A percentile compares a stretch with the other conserved stretches of the same genome.
Conservation (phyloP, 2,329 filamentous ascomycete species). For the Lecanicillium sp. region DNA sequence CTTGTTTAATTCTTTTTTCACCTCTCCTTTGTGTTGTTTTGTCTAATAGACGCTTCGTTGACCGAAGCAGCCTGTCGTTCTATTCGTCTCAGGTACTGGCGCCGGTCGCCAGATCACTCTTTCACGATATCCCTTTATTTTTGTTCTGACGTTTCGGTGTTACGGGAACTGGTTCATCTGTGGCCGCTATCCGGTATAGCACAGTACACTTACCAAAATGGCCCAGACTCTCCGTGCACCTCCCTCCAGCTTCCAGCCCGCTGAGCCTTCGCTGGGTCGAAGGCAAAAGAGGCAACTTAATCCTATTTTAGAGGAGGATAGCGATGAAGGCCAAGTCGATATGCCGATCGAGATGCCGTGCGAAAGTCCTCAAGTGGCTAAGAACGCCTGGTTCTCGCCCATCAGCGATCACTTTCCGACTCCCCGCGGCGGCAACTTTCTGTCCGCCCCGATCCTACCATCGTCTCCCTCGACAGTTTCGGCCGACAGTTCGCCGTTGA, state of each 20-base stretch:
- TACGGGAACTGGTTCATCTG: conserved; percentile 8
- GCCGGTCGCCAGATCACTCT: conserved; percentile 30
- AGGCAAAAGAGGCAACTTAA: conserved; percentile 50
- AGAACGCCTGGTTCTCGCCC: conserved; percentile 54
- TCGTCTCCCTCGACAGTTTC: conserved; percentile 54
- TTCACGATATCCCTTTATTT: conserved; percentile 17
- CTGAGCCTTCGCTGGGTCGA: conserved; percentile 51
- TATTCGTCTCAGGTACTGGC: conserved; percentile 22
- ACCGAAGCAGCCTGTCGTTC: conserved; percentile 39
- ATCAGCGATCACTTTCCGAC: conserved; percentile 64
- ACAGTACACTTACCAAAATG: conserved; percentile 7
- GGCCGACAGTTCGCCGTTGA: conserved; percentile 48
- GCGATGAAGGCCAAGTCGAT: conserved; percentile 27
- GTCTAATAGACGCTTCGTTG: conserved; percentile 34
- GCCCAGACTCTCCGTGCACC: conserved; percentile 6
- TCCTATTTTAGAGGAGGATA: conserved; percentile 58
- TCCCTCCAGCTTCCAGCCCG: conserved; percentile 34
- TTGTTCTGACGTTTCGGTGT: conserved; percentile 7
- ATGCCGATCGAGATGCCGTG: conserved; percentile 1
- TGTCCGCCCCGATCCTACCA: conserved; percentile 56
- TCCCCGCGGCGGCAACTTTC: conserved; percentile 60
- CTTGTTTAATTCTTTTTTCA: conserved; percentile 26
- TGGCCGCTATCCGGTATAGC: conserved; percentile 11
- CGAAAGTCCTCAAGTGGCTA: conserved; percentile 39
- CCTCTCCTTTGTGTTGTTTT: conserved; percentile 20